These are phyloP conservation scores for Ceratobasidium sp. DNA, from an alignment of 1,284 basidiomycete genomes.

Conservation along the genomic window DNA sequence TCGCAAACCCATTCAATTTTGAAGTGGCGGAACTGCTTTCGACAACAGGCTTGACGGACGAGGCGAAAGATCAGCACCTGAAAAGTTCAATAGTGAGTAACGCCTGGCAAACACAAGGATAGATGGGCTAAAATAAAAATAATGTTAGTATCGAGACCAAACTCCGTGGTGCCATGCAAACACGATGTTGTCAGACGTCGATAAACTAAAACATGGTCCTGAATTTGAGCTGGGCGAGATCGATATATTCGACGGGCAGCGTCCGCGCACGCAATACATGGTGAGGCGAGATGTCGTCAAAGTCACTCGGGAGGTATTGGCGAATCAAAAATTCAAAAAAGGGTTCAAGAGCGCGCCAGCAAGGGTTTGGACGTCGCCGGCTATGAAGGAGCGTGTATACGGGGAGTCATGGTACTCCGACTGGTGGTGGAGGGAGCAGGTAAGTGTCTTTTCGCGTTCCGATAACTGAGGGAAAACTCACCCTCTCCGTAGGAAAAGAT, in stretches of 20 bases:
- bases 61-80: too few species aligned
- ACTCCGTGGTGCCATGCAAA: background rate
- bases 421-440: constrained; percentile 30
- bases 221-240: background rate
- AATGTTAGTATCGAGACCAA: background rate
- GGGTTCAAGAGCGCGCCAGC: background rate
- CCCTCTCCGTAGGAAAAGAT: background rate
- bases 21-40: constrained; percentile 18
- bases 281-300: background rate
- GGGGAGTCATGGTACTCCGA: too few species aligned
- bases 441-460: background rate
- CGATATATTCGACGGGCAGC: background rate
- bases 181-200: background rate
- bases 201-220: constrained; percentile 5
- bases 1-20: background rate
- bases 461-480: background rate
- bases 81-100: too few species aligned
- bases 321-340: background rate
- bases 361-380: background rate
- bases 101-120: background rate
- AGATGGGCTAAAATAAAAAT: constrained; percentile 2
- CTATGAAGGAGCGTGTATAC: background rate
- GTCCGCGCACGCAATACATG: background rate
- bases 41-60: too few species aligned
- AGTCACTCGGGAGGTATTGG: background rate